Evolutionary conservation across 169 alveolate species (phyloP).

Genomic region (Eimeria mitis): DNA sequence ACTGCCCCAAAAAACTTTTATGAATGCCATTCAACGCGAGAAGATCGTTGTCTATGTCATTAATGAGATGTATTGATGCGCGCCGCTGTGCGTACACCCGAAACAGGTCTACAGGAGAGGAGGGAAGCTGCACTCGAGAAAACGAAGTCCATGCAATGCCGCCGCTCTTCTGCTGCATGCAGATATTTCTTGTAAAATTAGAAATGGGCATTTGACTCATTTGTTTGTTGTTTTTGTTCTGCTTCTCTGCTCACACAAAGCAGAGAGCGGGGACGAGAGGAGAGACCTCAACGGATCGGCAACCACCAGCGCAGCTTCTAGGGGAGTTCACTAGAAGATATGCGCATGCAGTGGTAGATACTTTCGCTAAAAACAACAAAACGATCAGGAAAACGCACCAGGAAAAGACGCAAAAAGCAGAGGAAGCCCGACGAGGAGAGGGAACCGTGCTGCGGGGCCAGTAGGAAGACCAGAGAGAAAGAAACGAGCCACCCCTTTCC

Average conservation of each 20-base stretch:
- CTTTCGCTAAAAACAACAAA: background rate
- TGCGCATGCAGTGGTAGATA: background rate
- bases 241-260: background rate
- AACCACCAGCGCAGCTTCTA: background rate
- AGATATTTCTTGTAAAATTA: background rate
- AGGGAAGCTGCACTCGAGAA: background rate
- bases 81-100: background rate
- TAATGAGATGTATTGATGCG: background rate
- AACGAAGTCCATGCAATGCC: background rate
- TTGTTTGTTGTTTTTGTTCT: background rate
- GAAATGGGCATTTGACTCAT: background rate
- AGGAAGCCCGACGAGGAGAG: background rate
- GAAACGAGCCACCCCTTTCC: background rate
- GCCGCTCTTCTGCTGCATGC: background rate
- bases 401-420: background rate
- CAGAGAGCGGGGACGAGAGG: conserved; percentile 28
- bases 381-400: background rate
- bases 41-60: background rate
- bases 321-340: background rate
- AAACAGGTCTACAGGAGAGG: background rate
- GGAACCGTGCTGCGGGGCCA: conserved; percentile 47
- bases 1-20: background rate
- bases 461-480: conserved; percentile 14
- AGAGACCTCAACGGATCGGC: background rate
- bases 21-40: background rate